Evolutionary conservation across 805 yeast species (phyloP), one percentile per base, ranked within the genome.

Genomic region (Suhomyces tanzawaensis): DNA sequence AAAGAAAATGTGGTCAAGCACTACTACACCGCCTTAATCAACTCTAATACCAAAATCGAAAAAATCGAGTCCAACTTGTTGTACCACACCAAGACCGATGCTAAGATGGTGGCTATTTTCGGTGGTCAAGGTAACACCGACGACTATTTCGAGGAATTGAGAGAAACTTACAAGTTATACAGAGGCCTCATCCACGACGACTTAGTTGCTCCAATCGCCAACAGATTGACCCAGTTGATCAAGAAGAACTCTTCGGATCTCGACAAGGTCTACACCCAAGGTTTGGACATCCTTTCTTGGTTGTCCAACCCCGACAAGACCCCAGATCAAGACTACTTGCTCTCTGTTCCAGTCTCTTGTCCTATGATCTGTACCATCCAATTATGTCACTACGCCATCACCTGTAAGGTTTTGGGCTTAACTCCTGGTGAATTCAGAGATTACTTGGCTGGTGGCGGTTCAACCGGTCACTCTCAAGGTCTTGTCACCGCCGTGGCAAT

Each of bases 121-220:
- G 99, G 99, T 61, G 99, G 99, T 57, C 99, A 93, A 72, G 99
- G 99, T 67, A 91, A 88, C 71, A 82, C 95, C 37, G 98, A 93
- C 60, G 97, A 93, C 62, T 93, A 88, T 72, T 93, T 93, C 53
- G 96, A 90, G 61, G 99, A 93, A 72, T 77, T 93, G 60, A 81
- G 95, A 62, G 95, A 88, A 48, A 62, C 90, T 42, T 83, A 85
- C 71, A 69, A 77, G 47, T 74, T 81, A 42, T 93, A 93, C 72
- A 74, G 81, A 48, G 85, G 86, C 19, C 71, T 91, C 46, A 70
- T 89, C 39, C 46, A 54, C 32, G 64, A 74, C 17, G 91, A 84
- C 52, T 79, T 91, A 51, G 74, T 93, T 51, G 65, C 71, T 45
- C 74, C 79, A 49, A 77, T 88, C 41, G 88, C 91, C 48, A 67